A percentile compares a stretch with the other conserved stretches of the same genome.
Evolutionary conservation across 192 early-diverging fungal species (phyloP).

Genomic region (Coemansia furcata): DNA sequence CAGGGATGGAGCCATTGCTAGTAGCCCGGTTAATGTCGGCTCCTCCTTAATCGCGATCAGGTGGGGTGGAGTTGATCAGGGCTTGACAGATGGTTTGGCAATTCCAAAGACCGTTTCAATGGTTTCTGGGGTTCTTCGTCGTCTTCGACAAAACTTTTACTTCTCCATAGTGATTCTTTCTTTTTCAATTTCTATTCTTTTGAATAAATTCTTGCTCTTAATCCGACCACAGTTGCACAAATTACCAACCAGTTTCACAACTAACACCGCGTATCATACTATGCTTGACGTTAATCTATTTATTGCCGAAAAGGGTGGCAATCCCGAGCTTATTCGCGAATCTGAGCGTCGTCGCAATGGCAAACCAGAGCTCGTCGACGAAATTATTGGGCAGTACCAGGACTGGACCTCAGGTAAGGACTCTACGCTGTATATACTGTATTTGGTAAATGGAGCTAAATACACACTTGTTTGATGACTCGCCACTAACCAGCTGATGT

Average conservation of each 20-base stretch:
- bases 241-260: no score
- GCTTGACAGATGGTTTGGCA: no score
- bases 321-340: slow-evolving; percentile 88
- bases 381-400: slow-evolving; percentile 86
- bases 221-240: not conserved
- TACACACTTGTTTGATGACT: not conserved
- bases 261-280: not conserved
- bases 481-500: not conserved
- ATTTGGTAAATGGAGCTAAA: not conserved
- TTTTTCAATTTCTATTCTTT: not conserved
- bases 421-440: not conserved
- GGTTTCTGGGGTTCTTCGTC: no score
- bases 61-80: no score
- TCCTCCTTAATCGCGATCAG: no score
- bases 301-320: slow-evolving; percentile 86
- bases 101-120: no score
- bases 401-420: slow-evolving; percentile 80
- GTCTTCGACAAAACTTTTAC: no score
- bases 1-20: no score
- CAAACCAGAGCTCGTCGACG: slow-evolving; percentile 82
- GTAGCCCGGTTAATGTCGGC: no score
- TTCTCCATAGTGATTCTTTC: no score
- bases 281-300: slow-evolving; percentile 95
- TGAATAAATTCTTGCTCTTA: not conserved
- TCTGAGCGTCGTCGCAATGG: slow-evolving; percentile 90